Evolutionary conservation across 352 stramenopile species (phyloP).

Genomic region (Pythium angustatum): DNA sequence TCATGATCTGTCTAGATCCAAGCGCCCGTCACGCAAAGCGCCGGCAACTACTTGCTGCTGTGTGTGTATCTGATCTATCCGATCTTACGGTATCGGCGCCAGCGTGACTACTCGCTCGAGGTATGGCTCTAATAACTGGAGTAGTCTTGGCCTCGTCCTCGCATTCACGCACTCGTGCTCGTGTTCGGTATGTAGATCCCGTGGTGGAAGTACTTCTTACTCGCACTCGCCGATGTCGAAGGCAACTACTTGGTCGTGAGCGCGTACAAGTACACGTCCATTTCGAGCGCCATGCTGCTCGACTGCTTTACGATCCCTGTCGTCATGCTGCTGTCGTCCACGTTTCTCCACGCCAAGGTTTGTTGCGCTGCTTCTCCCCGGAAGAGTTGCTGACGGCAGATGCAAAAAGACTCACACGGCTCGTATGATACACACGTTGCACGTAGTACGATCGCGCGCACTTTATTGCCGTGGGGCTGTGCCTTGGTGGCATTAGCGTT

Average conservation of each 20-base stretch:
- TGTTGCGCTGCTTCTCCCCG: background rate
- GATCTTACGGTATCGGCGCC: slow-evolving; percentile 39
- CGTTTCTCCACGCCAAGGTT: slow-evolving; percentile 84
- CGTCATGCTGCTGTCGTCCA: slow-evolving; percentile 92
- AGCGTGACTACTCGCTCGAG: slow-evolving; percentile 56
- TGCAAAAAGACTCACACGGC: background rate
- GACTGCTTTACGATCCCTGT: slow-evolving; percentile 96
- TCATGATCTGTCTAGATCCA: slow-evolving; percentile 51
- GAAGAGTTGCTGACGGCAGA: background rate
- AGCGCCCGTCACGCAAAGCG: slow-evolving; percentile 73
- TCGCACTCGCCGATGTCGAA: slow-evolving; percentile 94
- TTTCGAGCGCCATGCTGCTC: slow-evolving; percentile 95
- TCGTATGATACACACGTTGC: background rate
- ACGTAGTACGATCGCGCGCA: slow-evolving; percentile 71
- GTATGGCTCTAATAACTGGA: slow-evolving; percentile 15
- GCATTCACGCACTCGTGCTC: slow-evolving; percentile 2
- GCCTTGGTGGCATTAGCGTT: slow-evolving; percentile 80
- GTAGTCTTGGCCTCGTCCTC: no score
- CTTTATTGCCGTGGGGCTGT: slow-evolving; percentile 76
- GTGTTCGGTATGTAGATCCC: slow-evolving; percentile 38
- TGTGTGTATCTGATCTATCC: slow-evolving; percentile 57
- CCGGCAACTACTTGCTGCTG: slow-evolving; percentile 69
- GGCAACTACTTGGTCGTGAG: slow-evolving; percentile 95
- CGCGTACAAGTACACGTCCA: slow-evolving; percentile 95
- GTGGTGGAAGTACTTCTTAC: slow-evolving; percentile 89